These are phyloP conservation scores for Meripilus lineatus DNA, from an alignment of 1,284 basidiomycete species.

Conservation along the genomic window DNA sequence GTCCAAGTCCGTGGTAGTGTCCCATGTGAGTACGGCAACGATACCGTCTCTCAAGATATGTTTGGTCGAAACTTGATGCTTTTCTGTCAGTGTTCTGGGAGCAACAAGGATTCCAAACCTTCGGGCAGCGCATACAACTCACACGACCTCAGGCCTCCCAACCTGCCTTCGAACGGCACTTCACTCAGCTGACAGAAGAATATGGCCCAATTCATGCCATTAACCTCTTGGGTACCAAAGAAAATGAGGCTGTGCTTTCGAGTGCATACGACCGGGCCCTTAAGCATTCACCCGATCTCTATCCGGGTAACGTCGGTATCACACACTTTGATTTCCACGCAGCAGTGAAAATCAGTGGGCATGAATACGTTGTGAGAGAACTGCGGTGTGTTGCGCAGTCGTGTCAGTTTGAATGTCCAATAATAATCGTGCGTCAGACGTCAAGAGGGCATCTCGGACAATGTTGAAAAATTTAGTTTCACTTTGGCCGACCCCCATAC, in stretches of 20 bases:
- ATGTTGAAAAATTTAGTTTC: conserved; percentile 83
- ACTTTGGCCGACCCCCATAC: conserved; percentile 68
- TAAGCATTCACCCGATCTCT: conserved; percentile 49
- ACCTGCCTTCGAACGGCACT: conserved; percentile 94
- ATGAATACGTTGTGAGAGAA: conserved; percentile 81
- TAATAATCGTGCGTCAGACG: conserved; percentile 35
- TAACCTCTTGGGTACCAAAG: conserved; percentile 86
- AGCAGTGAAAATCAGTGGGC: conserved; percentile 76
- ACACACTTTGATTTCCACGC: conserved; percentile 96
- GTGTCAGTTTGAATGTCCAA: conserved; percentile 2
- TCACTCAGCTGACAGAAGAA: conserved; percentile 79
- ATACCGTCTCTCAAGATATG: conserved; percentile 7
- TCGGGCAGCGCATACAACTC: conserved; percentile 88
- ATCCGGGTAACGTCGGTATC: conserved; percentile 60
- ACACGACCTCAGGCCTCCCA: conserved; percentile 95
- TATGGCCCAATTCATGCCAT: conserved; percentile 82
- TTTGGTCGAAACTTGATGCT: conserved; percentile 2
- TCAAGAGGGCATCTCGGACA: conserved; percentile 54
- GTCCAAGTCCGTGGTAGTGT: conserved; percentile 93
- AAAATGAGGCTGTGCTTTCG: conserved; percentile 87
- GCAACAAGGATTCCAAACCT: conserved; percentile 88
- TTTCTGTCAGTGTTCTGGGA: conserved; percentile 88
- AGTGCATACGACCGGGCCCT: conserved; percentile 80
- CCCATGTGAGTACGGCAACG: conserved; percentile 64
- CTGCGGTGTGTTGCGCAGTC: conserved; percentile 46